Conservation (phyloP, 768 basidiomycete genomes). For the Russula sp. region DNA sequence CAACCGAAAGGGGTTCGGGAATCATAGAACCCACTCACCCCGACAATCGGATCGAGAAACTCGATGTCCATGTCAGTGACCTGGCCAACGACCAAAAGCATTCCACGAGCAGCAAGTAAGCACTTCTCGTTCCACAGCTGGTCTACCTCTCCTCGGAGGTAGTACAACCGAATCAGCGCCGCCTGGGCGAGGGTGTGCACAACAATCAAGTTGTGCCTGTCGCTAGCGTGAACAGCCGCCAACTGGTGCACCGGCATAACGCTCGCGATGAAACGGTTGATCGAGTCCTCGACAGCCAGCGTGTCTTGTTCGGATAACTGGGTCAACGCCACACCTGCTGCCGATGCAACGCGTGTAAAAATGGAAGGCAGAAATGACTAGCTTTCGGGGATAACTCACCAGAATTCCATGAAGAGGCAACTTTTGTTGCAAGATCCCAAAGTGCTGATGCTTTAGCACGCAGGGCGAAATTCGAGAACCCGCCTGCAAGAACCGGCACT, state of each 20-base stretch:
- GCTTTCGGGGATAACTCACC: conserved; percentile 41
- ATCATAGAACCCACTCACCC: conserved; percentile 46
- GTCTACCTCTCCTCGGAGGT: conserved; percentile 46
- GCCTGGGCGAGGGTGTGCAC: conserved; percentile 65
- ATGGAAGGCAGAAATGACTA: conserved; percentile 18
- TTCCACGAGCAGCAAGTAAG: conserved; percentile 57
- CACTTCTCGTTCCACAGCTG: conserved; percentile 63
- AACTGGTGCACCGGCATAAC: conserved; percentile 65
- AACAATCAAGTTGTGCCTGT: conserved; percentile 57
- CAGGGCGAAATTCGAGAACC: conserved; percentile 62
- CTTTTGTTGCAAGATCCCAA: conserved; percentile 61
- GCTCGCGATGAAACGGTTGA: conserved; percentile 60
- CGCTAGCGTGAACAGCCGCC: conserved; percentile 51
- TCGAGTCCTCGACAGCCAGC: conserved; percentile 58
- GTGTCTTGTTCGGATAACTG: conserved; percentile 55
- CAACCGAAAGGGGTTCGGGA: background rate
- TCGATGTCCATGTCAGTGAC: conserved; percentile 62
- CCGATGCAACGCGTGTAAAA: conserved; percentile 10
- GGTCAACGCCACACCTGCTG: conserved; percentile 40
- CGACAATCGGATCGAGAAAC: conserved; percentile 75
- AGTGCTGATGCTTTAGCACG: conserved; percentile 76
- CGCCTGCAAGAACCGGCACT: conserved; percentile 46
- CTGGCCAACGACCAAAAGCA: conserved; percentile 58
- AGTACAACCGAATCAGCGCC: conserved; percentile 64
- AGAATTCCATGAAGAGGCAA: conserved; percentile 59